Conservation (phyloP, 2,329 filamentous ascomycete genomes). For the Fusarium penzigii region DNA sequence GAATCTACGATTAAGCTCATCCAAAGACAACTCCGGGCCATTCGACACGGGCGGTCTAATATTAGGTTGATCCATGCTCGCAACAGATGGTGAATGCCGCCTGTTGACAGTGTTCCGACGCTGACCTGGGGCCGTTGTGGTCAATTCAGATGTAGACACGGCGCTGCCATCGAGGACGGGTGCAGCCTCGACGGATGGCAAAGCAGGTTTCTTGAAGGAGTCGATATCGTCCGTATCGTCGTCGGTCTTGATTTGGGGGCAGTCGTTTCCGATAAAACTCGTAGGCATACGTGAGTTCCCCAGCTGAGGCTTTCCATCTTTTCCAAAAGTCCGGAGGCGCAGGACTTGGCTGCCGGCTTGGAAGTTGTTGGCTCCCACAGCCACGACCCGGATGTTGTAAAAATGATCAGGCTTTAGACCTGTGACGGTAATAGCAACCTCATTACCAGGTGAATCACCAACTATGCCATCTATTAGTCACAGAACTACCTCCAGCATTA, state of each 20-base stretch:
- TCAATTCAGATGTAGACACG: slow-evolving; percentile 62
- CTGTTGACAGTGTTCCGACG: slow-evolving; percentile 64
- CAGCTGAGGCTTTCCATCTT: slow-evolving; percentile 63
- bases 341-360: slow-evolving; percentile 86
- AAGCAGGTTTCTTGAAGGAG: slow-evolving; percentile 47
- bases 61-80: slow-evolving; percentile 53
- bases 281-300: slow-evolving; percentile 58
- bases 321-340: slow-evolving; percentile 74
- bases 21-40: slow-evolving; percentile 66
- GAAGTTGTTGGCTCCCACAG: slow-evolving; percentile 89
- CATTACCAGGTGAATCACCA: slow-evolving; percentile 68
- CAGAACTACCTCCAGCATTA: neutral
- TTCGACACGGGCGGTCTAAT: slow-evolving; percentile 47
- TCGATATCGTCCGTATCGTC: slow-evolving; percentile 50
- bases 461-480: slow-evolving; percentile 50
- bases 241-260: slow-evolving; percentile 38
- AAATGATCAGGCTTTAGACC: slow-evolving; percentile 84
- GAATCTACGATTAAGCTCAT: slow-evolving; percentile 78
- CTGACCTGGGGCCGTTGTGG: slow-evolving; percentile 46
- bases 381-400: slow-evolving; percentile 91
- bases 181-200: slow-evolving; percentile 62
- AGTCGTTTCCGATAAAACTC: slow-evolving; percentile 56
- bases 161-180: slow-evolving; percentile 62
- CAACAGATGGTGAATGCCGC: slow-evolving; percentile 72
- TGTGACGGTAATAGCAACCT: slow-evolving; percentile 76